These are phyloP conservation scores for Exophiala sideris DNA, from an alignment of 2,329 filamentous ascomycete species.

Conservation along the genomic window DNA sequence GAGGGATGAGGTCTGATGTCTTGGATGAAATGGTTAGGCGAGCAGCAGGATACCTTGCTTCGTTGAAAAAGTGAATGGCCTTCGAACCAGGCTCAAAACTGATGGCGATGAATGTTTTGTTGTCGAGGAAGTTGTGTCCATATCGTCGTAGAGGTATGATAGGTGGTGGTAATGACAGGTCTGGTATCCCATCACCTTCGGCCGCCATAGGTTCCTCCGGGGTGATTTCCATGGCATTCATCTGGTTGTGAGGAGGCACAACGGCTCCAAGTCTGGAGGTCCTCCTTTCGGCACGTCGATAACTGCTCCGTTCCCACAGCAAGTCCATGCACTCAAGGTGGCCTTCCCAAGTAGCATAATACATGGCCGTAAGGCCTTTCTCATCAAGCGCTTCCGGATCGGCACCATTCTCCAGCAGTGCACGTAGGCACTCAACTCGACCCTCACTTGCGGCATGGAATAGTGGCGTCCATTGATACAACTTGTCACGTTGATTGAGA, in stretches of 20 bases:
- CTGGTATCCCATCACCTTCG: conserved; percentile 76
- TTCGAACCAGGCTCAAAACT: conserved; percentile 76
- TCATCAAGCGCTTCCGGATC: conserved; percentile 81
- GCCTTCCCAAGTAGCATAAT: conserved; percentile 98
- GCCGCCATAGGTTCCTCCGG: conserved; percentile 12
- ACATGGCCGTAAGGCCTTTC: conserved; percentile 90
- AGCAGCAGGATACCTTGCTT: conserved; percentile 92
- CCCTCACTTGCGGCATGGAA: conserved; percentile 97
- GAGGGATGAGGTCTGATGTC: conserved; percentile 89
- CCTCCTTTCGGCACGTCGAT: conserved; percentile 18
- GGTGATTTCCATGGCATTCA: conserved; percentile 25
- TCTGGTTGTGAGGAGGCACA: conserved; percentile 17
- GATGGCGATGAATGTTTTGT: conserved; percentile 92
- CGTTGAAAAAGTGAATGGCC: conserved; percentile 92
- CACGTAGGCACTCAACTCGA: conserved; percentile 81
- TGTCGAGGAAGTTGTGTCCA: conserved; percentile 97
- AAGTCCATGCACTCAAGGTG: conserved; percentile 92
- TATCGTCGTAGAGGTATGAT: conserved; percentile 94
- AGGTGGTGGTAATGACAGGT: conserved; percentile 86
- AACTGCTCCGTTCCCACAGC: conserved; percentile 48
- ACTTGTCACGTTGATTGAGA: conserved; percentile 86
- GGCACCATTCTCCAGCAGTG: conserved; percentile 73
- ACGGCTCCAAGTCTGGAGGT: conserved; percentile 14
- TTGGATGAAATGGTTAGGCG: conserved; percentile 96
- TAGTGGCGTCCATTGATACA: conserved; percentile 95